Evolutionary conservation across 2,329 filamentous ascomycete genomes (phyloP).

Genomic region (Neoarthrinium moseri): DNA sequence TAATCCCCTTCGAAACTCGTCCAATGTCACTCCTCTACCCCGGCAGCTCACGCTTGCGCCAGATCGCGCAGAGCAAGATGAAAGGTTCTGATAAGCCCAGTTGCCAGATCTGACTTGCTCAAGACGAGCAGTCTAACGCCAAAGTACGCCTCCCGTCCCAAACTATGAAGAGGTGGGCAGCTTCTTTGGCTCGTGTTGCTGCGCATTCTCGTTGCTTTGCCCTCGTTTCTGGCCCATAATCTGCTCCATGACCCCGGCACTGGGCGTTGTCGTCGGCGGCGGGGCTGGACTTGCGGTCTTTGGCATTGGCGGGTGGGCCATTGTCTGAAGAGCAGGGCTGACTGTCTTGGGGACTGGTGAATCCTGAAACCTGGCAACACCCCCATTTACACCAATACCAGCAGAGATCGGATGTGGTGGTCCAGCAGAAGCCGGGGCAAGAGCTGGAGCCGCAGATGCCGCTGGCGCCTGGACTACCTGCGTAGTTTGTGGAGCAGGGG

Average conservation of each 20-base stretch:
- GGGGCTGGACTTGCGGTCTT: slow-evolving; percentile 18
- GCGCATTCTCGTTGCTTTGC: slow-evolving; percentile 1
- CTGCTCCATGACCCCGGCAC: slow-evolving; percentile 25
- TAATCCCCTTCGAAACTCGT: no score
- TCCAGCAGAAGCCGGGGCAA: no score
- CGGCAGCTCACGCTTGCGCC: no score
- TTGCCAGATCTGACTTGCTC: neutral
- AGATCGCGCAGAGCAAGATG: no score
- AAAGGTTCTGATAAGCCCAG: no score
- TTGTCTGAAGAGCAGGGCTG: slow-evolving; percentile 22
- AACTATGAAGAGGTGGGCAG: slow-evolving; percentile 16
- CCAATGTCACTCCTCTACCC: no score
- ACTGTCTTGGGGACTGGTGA: slow-evolving; percentile 1
- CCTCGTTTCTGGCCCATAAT: slow-evolving; percentile 22
- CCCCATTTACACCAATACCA: no score
- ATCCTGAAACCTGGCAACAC: neutral
- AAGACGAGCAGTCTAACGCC: neutral
- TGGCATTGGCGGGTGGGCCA: slow-evolving; percentile 17
- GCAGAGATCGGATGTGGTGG: no score
- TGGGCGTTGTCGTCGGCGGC: slow-evolving; percentile 26
- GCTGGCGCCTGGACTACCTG: neutral
- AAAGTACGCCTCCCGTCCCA: neutral
- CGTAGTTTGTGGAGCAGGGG: neutral
- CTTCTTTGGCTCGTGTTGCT: slow-evolving; percentile 27
- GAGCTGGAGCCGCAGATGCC: neutral